Evolutionary conservation across 345 rosid species (phyloP).

Genomic region (Euphorbia peplus): DNA sequence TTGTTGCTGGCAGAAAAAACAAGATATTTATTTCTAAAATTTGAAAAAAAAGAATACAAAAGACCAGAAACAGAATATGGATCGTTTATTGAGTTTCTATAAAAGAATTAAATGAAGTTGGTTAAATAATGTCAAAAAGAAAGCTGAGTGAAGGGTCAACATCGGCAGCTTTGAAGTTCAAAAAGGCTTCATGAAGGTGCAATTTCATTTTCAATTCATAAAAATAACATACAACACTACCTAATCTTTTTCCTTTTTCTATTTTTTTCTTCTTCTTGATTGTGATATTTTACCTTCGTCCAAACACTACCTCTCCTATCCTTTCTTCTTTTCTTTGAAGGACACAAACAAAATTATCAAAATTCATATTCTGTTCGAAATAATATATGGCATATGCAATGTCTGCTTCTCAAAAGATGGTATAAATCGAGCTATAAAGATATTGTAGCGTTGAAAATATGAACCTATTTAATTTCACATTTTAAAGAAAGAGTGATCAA

Average conservation of each 20-base stretch:
- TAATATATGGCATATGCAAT: no score
- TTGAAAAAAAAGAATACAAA: not conserved
- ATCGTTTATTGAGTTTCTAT: no score
- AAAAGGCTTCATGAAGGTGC: conserved; percentile 19
- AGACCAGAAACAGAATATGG: not conserved
- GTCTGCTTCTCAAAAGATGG: no score
- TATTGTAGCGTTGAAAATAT: no score
- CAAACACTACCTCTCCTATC: not conserved
- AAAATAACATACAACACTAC: not conserved
- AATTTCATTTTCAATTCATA: conserved; percentile 20
- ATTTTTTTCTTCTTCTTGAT: not conserved
- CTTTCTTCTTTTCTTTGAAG: no score
- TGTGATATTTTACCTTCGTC: not conserved
- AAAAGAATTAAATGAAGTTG: not conserved
- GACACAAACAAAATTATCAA: no score
- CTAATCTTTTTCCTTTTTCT: conserved; percentile 2
- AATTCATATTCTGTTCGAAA: no score
- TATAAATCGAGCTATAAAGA: no score
- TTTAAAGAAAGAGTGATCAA: no score
- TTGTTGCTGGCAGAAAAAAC: not conserved
- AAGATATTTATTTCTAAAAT: not conserved
- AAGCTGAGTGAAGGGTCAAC: conserved; percentile 7
- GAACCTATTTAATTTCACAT: no score
- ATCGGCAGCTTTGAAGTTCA: not conserved
- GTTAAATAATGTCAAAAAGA: conserved; percentile 13